Evolutionary conservation across 164 flowering plant species (phyloP), one percentile per base, ranked within the genome.

Genomic region (Stephania yunnanensis): DNA sequence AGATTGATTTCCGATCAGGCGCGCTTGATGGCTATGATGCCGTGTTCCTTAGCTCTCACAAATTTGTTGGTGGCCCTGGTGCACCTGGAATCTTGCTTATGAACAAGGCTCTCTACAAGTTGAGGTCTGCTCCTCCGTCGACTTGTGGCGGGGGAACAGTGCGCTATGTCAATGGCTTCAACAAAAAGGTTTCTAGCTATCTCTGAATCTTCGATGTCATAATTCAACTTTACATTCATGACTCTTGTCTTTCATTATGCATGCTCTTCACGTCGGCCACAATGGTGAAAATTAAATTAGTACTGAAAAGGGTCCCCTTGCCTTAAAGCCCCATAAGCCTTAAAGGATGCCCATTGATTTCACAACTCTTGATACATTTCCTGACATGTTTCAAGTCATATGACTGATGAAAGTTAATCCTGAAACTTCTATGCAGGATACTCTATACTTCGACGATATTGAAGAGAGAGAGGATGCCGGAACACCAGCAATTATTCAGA

Each of bases 381-480:
- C 25, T 25, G 25, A 25, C 42, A 36, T 36, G 42, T 36, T 0
- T 36, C 42, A 36, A 36, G 0, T 36, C 42, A 36, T 36, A 36
- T 36, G 42, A 36, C 42, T 36, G 42, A 36, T 36, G 42, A 36
- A 36, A 36, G 42, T 36, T 36, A 36, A 36, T 36, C 42, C 4
- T 36, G 22, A 61, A 36, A 20, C 66, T 20, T 61, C 25, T 36
- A 36, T 36, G 9, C 46, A 77, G 98, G 86, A 90, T 63, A 94
- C 98, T 3, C n/a, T 92, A 42, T 94, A 94, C 66, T 69, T 78
- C 8, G 85, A 89, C 0, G 84, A 89, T 45, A 82, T 94, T 25
- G 98, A 94, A 79, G 95, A 89, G 71, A 80, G 97, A 72, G 98
- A 92, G 80, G 90, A 87, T 64, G 93, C 85, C 0, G 98, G 98